Evolutionary conservation across 129 eudicot species (phyloP).

Genomic region (Glebionis coronaria): DNA sequence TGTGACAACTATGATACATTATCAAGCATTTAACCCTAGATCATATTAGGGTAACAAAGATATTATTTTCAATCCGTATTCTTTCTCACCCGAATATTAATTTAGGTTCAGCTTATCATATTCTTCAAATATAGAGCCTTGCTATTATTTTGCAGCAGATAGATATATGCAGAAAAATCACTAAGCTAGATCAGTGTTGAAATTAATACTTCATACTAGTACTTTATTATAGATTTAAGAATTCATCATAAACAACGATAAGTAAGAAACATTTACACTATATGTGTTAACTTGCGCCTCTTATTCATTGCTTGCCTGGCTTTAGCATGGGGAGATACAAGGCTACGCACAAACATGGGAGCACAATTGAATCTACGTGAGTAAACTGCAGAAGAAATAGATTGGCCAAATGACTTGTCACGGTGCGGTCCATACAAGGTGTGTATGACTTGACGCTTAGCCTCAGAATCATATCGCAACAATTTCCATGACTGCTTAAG

Average conservation of each 20-base stretch:
- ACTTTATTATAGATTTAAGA: neutral
- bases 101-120: neutral
- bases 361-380: neutral
- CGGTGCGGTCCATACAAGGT: neutral
- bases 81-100: too few species aligned
- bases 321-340: conserved; percentile 16
- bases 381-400: neutral
- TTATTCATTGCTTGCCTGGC: neutral
- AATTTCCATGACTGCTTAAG: too few species aligned
- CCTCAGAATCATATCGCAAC: too few species aligned
- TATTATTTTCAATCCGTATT: too few species aligned
- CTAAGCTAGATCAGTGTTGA: neutral
- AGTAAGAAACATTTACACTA: neutral
- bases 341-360: neutral
- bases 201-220: neutral
- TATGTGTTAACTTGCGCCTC: neutral
- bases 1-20: too few species aligned
- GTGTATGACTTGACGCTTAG: neutral
- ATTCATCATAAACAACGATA: neutral
- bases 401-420: neutral
- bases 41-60: too few species aligned
- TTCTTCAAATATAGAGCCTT: neutral
- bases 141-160: neutral
- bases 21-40: too few species aligned
- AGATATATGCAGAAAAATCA: too few species aligned